Evolutionary conservation across 1,284 basidiomycete genomes (phyloP), one percentile per base, ranked within the genome.

Genomic region (Leccinum laetum): DNA sequence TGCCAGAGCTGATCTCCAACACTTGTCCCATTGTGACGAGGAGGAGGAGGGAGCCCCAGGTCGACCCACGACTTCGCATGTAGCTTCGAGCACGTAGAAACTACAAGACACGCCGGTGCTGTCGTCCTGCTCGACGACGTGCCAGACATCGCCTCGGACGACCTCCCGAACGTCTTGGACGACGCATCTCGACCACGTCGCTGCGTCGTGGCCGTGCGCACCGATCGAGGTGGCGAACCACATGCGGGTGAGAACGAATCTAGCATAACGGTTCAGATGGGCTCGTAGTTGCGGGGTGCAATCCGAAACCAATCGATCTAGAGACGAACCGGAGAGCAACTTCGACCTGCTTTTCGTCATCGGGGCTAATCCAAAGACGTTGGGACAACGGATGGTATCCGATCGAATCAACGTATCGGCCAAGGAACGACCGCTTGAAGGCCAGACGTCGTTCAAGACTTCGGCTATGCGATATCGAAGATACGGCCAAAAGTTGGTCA

Each of bases 401-500:
- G 0, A 75, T 57, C 37, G 62, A 61, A 5, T 68, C 68, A 9
- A 65, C 70, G 57, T 73, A 70, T 29, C 66, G 73, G 4, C 79
- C 78, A 29, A 90, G 72, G 71, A 89, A 89, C 7, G 87, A 86
- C 4, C 66, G 62, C 13, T 75, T 65, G 70, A 84, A 89, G n/a
- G 70, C 67, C 8, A 64, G 63, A 63, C 75, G 80, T 46, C 83
- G 79, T 29, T 67, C 64, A 0, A 55, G 2, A 73, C 69, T 71
- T 91, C 88, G 9, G 70, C 65, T 64, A 79, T 71, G n/a, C 90
- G 83, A 18, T 78, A 69, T 24, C 74, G 76, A 39, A 91, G 79
- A 72, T 91, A 91, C 3, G 89, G 88, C 90, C 90, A 92, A 71
- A 89, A 79, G 69, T 91, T 86, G 1, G 81, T 85, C 77, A 82